phyloP scores from a whole-genome alignment of 1,284 basidiomycete genomes.

The Chondrostereum purpureum region DNA sequence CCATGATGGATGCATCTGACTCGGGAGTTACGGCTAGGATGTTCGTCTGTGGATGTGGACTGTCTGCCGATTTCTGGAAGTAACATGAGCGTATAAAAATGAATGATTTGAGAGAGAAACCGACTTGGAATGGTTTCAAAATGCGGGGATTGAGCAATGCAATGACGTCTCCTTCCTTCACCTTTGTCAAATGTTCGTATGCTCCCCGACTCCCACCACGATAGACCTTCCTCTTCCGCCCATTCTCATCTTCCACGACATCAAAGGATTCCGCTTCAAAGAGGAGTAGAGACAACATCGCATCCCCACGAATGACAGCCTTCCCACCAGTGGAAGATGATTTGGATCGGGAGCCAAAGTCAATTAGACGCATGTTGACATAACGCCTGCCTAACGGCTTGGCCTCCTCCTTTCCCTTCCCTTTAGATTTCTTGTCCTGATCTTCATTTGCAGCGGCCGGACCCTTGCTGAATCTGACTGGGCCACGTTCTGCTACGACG shows the following conservation, averaged over 20 bases:
- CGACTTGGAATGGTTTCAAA: slow-evolving; percentile 77
- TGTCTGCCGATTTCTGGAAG: slow-evolving; percentile 46
- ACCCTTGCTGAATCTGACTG: slow-evolving; percentile 60
- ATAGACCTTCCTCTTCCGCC: slow-evolving; percentile 59
- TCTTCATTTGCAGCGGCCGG: slow-evolving; percentile 49
- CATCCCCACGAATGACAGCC: slow-evolving; percentile 68
- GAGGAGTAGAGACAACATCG: slow-evolving; percentile 74
- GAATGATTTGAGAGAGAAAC: slow-evolving; percentile 15
- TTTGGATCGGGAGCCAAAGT: slow-evolving; percentile 60
- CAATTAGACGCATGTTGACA: slow-evolving; percentile 81
- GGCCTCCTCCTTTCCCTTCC: slow-evolving; percentile 23
- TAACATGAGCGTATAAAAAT: not conserved
- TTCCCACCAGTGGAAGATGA: slow-evolving; percentile 50
- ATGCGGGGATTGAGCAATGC: slow-evolving; percentile 87
- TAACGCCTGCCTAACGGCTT: slow-evolving; percentile 70
- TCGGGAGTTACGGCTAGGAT: slow-evolving; percentile 86
- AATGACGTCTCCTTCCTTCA: slow-evolving; percentile 84
- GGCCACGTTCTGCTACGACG: slow-evolving; percentile 81
- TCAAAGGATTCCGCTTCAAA: slow-evolving; percentile 82
- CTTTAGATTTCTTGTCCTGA: slow-evolving; percentile 27
- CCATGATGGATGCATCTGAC: slow-evolving; percentile 70
- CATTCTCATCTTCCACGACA: slow-evolving; percentile 39
- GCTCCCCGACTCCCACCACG: slow-evolving; percentile 88
- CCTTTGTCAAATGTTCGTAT: slow-evolving; percentile 81
- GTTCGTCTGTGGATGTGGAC: slow-evolving; percentile 73